phyloP scores from a whole-genome alignment of 129 eudicot genomes.

The Lactuca sativa region DNA sequence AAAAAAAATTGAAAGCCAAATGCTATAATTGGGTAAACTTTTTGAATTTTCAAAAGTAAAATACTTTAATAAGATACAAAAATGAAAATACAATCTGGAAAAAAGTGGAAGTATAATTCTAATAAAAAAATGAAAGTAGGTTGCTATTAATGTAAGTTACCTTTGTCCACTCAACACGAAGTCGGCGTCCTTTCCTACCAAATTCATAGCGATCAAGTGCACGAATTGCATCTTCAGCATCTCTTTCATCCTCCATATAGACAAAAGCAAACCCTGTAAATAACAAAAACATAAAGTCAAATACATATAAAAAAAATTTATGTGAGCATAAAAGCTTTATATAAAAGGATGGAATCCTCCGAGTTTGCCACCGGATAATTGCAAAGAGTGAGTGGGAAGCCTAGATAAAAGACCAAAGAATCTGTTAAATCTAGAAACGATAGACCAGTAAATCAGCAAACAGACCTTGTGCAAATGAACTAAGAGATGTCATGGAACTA shows the following conservation, averaged over 20 bases:
- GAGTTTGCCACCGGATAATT: conserved; percentile 22
- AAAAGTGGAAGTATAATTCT: not conserved
- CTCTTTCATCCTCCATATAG: conserved; percentile 93
- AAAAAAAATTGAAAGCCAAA: too few species aligned
- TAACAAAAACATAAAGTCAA: conserved; percentile 1
- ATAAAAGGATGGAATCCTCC: conserved; percentile 15
- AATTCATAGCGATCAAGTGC: conserved; percentile 80
- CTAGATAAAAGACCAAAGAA: conserved; percentile 38
- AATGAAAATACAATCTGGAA: not conserved
- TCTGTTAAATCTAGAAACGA: conserved; percentile 38
- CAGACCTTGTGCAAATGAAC: conserved; percentile 77
- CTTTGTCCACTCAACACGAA: conserved; percentile 99
- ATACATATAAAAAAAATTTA: not conserved
- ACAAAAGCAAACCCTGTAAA: conserved; percentile 79
- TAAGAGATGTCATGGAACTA: conserved; percentile 79
- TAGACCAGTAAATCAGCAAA: conserved; percentile 57
- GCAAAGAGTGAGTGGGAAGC: conserved; percentile 25
- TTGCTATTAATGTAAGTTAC: conserved; percentile 27
- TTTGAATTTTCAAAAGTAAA: too few species aligned
- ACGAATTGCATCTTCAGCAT: conserved; percentile 96
- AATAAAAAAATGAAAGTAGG: not conserved
- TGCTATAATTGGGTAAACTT: too few species aligned
- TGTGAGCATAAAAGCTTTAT: not conserved
- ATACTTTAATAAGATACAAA: not conserved
- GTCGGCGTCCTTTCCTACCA: conserved; percentile 93